Percentiles rank a stretch among this genome's conserved stretches.
Conservation (phyloP, 2,329 filamentous ascomycete species). For the Trichoderma hamatum region DNA sequence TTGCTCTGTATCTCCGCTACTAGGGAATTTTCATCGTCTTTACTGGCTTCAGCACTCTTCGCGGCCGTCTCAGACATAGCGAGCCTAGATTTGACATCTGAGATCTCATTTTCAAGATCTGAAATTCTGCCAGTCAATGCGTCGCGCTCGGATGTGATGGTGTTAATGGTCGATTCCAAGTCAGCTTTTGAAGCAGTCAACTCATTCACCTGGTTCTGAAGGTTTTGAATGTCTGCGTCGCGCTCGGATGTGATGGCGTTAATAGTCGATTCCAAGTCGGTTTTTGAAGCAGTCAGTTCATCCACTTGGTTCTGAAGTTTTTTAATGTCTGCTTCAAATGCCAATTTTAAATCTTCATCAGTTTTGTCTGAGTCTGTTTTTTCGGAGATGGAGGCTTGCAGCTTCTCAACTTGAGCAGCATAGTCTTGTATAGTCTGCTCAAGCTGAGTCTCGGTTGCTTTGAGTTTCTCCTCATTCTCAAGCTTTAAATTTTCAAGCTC, state of each 20-base stretch:
- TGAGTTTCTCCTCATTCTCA: slow-evolving; percentile 42
- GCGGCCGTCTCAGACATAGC: slow-evolving; percentile 52
- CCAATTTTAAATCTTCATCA: slow-evolving; percentile 53
- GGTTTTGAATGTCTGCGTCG: slow-evolving; percentile 49
- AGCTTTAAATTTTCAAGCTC: slow-evolving; percentile 50
- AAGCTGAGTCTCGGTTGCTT: slow-evolving; percentile 39
- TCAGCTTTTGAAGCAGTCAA: slow-evolving; percentile 52
- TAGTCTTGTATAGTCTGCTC: slow-evolving; percentile 52
- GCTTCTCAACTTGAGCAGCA: slow-evolving; percentile 51
- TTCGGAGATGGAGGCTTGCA: slow-evolving; percentile 53
- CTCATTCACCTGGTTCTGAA: slow-evolving; percentile 60
- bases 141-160: slow-evolving; percentile 49
- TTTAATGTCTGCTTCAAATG: slow-evolving; percentile 52
- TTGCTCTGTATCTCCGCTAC: slow-evolving; percentile 45
- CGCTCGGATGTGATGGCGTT: slow-evolving; percentile 49
- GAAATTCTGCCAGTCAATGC: slow-evolving; percentile 51
- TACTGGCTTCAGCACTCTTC: slow-evolving; percentile 46
- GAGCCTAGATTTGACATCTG: slow-evolving; percentile 53
- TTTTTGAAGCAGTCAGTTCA: slow-evolving; percentile 52
- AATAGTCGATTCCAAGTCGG: slow-evolving; percentile 49
- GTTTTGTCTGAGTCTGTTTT: slow-evolving; percentile 56
- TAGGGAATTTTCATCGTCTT: slow-evolving; percentile 48
- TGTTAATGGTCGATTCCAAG: slow-evolving; percentile 50
- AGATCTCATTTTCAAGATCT: slow-evolving; percentile 56
- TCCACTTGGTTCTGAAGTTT: slow-evolving; percentile 60